Evolutionary conservation across 1,284 basidiomycete species (phyloP).

Genomic region (Trichosporon coremiiforme): DNA sequence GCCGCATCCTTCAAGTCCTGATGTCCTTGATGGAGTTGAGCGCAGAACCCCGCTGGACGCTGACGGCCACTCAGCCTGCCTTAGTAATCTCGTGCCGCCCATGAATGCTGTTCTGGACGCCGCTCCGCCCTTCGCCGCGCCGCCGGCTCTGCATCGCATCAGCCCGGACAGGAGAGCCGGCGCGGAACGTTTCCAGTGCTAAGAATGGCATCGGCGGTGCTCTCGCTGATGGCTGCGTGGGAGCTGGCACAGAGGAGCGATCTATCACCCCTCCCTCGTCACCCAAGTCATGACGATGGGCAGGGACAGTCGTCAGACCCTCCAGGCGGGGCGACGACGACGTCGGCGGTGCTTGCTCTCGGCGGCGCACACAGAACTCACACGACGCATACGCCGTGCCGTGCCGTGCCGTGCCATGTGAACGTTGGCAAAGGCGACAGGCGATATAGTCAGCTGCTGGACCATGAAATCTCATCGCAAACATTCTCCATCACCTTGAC

Average conservation of each 20-base stretch:
- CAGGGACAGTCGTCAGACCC: slow-evolving; percentile 3
- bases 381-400: neutral
- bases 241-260: neutral
- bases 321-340: neutral
- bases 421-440: neutral
- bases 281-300: slow-evolving; percentile 9
- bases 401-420: slow-evolving; percentile 1
- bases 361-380: neutral
- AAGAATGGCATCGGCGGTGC: neutral
- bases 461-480: neutral
- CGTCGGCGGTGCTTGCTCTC: neutral
- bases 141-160: neutral
- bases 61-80: neutral
- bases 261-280: neutral
- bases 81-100: neutral
- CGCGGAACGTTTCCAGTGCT: neutral
- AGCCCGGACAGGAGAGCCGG: slow-evolving; percentile 1
- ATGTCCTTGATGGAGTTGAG: neutral
- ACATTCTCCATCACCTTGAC: slow-evolving; percentile 7
- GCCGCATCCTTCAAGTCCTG: neutral
- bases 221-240: neutral
- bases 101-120: neutral
- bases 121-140: slow-evolving; percentile 5
- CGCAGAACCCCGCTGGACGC: neutral
- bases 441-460: neutral